Conservation (phyloP, 805 yeast genomes). For the Metschnikowia lochheadii region DNA sequence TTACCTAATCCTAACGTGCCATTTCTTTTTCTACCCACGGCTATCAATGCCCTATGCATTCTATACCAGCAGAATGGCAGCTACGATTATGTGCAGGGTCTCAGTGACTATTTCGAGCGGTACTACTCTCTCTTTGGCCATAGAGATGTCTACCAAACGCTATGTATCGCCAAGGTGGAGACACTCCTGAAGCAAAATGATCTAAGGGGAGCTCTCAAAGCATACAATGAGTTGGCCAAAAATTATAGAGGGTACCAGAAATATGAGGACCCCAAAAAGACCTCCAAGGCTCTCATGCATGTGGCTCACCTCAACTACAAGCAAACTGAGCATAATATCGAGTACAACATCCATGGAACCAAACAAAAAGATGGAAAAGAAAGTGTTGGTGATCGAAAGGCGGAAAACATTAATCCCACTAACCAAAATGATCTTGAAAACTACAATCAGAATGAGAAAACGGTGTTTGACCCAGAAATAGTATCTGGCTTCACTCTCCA, state of each 20-base stretch:
- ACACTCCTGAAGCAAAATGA: conserved; percentile 23
- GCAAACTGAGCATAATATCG: conserved; percentile 18
- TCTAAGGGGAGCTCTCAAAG: conserved; percentile 20
- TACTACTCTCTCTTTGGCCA: conserved; percentile 35
- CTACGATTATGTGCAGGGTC: conserved; percentile 25
- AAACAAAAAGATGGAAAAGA: too few relatives aligned
- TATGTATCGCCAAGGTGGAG: conserved; percentile 30
- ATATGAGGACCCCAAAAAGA: conserved; percentile 7
- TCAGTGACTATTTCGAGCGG: conserved; percentile 33
- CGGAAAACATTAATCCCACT: too few relatives aligned
- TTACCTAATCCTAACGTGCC: conserved; percentile 22
- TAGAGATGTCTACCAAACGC: conserved; percentile 23
- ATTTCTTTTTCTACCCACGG: conserved; percentile 28
- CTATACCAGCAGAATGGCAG: conserved; percentile 28
- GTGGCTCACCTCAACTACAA: conserved; percentile 10
- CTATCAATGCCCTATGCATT: conserved; percentile 24
- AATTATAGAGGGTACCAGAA: conserved; percentile 19
- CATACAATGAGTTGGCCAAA: conserved; percentile 21
- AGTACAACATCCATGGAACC: neutral
- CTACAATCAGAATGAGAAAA: too few relatives aligned
- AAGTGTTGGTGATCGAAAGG: too few relatives aligned
- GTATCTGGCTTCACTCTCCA: conserved; percentile 26
- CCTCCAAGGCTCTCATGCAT: conserved; percentile 9
- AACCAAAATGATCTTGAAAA: too few relatives aligned
- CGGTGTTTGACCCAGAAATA: neutral